Evolutionary conservation across 192 early-diverging fungal species (phyloP).

Genomic region (Backusella parvicylindrica): DNA sequence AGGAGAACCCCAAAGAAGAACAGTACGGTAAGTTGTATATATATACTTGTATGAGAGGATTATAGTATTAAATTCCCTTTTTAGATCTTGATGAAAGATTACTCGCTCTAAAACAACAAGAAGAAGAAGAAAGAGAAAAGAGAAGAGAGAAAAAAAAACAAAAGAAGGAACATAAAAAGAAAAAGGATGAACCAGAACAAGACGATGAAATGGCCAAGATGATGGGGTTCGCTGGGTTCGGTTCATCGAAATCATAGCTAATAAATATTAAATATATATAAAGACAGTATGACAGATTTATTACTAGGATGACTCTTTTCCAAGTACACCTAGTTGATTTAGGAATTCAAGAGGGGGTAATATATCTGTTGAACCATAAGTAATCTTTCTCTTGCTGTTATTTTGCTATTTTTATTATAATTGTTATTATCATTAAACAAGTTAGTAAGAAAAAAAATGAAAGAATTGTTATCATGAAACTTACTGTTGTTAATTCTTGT

Average conservation of each 20-base stretch:
- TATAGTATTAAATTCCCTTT: not conserved
- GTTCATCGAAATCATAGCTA: slow-evolving; percentile 44
- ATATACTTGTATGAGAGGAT: not conserved
- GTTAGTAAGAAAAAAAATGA: not conserved
- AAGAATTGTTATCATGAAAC: not conserved
- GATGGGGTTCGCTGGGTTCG: slow-evolving; percentile 70
- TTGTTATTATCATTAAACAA: slow-evolving; percentile 16
- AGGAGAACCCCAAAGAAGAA: slow-evolving; percentile 48
- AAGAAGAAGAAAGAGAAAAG: slow-evolving; percentile 63
- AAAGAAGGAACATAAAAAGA: slow-evolving; percentile 50
- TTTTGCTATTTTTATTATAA: slow-evolving; percentile 45
- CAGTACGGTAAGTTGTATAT: slow-evolving; percentile 45
- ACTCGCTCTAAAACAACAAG: slow-evolving; percentile 57
- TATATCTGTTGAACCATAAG: slow-evolving; percentile 93
- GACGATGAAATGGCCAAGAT: slow-evolving; percentile 65
- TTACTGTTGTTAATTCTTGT: slow-evolving; percentile 80
- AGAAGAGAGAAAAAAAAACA: slow-evolving; percentile 53
- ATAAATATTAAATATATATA: not conserved
- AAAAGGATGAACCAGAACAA: slow-evolving; percentile 28
- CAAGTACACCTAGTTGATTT: slow-evolving; percentile 71
- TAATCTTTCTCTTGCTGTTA: slow-evolving; percentile 67
- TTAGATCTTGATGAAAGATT: slow-evolving; percentile 69
- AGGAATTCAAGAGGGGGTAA: slow-evolving; percentile 78
- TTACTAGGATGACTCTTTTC: slow-evolving; percentile 29
- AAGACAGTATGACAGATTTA: not conserved